Base-by-base conservation (phyloP, 108 stramenopile species). In the Aurantiochytrium sp. region DNA sequence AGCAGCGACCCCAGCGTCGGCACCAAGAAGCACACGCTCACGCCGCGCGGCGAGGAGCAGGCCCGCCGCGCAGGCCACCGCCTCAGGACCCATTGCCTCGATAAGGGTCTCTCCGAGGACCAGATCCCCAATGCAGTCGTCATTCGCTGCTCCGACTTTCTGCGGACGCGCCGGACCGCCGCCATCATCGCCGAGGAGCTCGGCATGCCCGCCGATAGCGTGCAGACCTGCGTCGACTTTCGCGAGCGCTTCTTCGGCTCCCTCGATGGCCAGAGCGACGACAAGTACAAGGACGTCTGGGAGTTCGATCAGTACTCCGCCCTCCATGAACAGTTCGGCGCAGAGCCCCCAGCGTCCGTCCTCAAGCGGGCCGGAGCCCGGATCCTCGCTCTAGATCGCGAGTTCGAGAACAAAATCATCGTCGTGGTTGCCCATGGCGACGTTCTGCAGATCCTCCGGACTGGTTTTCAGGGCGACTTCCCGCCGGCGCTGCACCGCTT, bases 341-440 rank as follows among this genome's bases (percentile, higher is more conserved):
- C 94, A 0, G 96, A 96, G 88, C 91, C 93, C n/a, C 95, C 95
- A 1, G 90, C 94, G 55, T 85, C 88, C 17, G 95, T 97, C 0
- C 87, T 93, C 87, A 87, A 93, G 69, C 92, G 96, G 42, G 89
- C 95, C 5, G 3, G 69, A 19, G 93, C 94, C n/a, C 89, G 92
- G 87, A 95, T 96, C 31, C 87, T 90, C 12, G n/a, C 37, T 59
- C 31, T 87, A 50, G 41, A 54, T 55, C 30, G 42, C 19, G 45
- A 53, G 39, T 42, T 48, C 69, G 50, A 41, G 32, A 48, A 48
- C 87, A 24, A 73, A 0, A 19, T 42, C 34, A 45, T 69, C 52
- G 52, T 96, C 54, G 88, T 95, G 36, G 95, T 95, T 17, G 96
- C 96, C 3, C 96, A 97, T 89, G 96, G 95, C 1, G 96, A 97